Conservation (phyloP, 305 asterid genomes). For the Plantago coronopus region DNA sequence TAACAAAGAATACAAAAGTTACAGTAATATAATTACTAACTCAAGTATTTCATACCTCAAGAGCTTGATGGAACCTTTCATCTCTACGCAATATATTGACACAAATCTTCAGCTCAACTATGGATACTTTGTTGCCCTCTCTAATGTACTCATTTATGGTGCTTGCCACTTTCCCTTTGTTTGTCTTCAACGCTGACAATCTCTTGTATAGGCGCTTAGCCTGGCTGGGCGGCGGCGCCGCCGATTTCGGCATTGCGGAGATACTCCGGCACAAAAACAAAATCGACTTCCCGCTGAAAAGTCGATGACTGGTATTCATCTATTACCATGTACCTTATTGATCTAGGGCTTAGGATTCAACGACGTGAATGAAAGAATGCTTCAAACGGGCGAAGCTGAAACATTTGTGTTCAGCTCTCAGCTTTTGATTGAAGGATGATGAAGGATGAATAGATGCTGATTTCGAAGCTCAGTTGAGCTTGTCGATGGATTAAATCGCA, state of each 20-base stretch:
- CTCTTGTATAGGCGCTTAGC: constrained; percentile 45
- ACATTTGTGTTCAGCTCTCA: too few relatives aligned
- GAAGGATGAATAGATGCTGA: too few relatives aligned
- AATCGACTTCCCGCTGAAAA: constrained; percentile 23
- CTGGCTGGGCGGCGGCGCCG: constrained; percentile 7
- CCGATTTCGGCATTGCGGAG: constrained; percentile 27
- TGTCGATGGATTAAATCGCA: too few relatives aligned
- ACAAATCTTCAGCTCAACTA: constrained; percentile 44
- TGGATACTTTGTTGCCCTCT: constrained; percentile 47
- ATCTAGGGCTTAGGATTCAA: too few relatives aligned
- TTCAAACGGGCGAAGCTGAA: too few relatives aligned
- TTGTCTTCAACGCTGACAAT: constrained; percentile 53
- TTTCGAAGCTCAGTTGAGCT: too few relatives aligned
- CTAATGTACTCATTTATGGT: constrained; percentile 56
- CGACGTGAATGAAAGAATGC: too few relatives aligned
- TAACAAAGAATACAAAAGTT: too few relatives aligned
- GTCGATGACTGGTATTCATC: constrained; percentile 25
- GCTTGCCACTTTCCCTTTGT: constrained; percentile 40
- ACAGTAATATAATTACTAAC: too few relatives aligned
- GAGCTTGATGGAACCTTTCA: constrained; percentile 51
- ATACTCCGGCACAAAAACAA: constrained; percentile 28
- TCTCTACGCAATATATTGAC: constrained; percentile 59
- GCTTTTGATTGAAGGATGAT: too few relatives aligned
- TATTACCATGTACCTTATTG: too few relatives aligned
- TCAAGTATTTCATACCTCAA: constrained; percentile 44